Conservation (phyloP, 345 rosid genomes). For the Salix brachista region DNA sequence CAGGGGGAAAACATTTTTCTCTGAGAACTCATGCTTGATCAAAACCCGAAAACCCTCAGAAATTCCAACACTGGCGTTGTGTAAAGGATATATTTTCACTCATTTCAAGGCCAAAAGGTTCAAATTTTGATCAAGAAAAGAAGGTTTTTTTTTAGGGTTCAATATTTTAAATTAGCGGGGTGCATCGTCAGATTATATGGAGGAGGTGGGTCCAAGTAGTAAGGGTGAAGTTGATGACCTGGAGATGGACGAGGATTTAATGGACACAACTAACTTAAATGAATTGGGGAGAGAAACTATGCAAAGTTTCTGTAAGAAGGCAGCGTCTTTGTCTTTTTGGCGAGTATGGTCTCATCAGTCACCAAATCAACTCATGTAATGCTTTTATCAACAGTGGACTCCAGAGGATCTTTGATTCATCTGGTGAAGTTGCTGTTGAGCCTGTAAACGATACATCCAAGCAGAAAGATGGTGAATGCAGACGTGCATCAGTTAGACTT, state of each 20-base stretch:
- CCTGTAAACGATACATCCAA: constrained; percentile 68
- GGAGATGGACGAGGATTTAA: no score
- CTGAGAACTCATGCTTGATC: no score
- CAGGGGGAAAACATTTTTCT: no score
- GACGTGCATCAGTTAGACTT: constrained; percentile 43
- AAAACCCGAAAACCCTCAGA: no score
- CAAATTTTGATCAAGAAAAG: no score
- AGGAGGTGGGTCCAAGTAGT: no score
- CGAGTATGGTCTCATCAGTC: constrained; percentile 69
- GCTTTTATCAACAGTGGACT: constrained; percentile 62
- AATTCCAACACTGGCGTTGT: no score
- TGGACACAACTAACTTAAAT: neutral
- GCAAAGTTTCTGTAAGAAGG: constrained; percentile 54
- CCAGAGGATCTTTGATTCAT: constrained; percentile 55
- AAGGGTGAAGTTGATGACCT: neutral
- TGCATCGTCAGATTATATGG: no score
- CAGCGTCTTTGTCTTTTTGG: constrained; percentile 45
- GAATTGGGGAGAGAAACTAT: constrained; percentile 47
- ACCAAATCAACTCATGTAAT: constrained; percentile 77
- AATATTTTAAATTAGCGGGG: no score
- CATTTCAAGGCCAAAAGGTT: no score
- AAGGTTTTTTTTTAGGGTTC: no score
- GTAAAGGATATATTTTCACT: no score
- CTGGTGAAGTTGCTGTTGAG: constrained; percentile 57
- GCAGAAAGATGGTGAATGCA: constrained; percentile 63